phyloP scores from a whole-genome alignment of 2,329 filamentous ascomycete genomes.

The Nemania diffusa region DNA sequence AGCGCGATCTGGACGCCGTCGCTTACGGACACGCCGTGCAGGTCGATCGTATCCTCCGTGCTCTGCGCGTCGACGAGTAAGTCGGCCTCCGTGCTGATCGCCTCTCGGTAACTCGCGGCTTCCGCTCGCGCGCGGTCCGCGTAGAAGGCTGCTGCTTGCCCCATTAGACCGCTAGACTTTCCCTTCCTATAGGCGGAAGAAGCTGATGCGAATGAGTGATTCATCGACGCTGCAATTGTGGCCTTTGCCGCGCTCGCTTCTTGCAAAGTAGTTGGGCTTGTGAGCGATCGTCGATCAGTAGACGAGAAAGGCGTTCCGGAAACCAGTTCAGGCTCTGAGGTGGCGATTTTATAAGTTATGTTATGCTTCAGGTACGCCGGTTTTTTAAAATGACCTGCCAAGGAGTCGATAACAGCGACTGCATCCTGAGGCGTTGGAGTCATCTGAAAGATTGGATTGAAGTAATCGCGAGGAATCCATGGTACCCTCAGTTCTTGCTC shows the following conservation, averaged over 20 bases:
- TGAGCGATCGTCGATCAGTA: background rate
- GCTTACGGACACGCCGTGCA: slow-evolving; percentile 84
- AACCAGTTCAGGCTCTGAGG: slow-evolving; percentile 37
- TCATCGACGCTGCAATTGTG: slow-evolving; percentile 38
- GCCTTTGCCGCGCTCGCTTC: slow-evolving; percentile 34
- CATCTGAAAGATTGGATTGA: slow-evolving; percentile 56
- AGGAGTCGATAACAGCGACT: slow-evolving; percentile 54
- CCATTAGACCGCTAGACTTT: slow-evolving; percentile 77
- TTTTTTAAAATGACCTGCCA: slow-evolving; percentile 57
- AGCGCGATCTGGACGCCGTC: slow-evolving; percentile 84
- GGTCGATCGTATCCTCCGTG: slow-evolving; percentile 69
- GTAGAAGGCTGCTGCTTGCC: slow-evolving; percentile 81
- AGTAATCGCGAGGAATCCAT: slow-evolving; percentile 57
- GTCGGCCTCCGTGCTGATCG: slow-evolving; percentile 76
- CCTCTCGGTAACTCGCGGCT: slow-evolving; percentile 64
- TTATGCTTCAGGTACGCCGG: slow-evolving; percentile 50
- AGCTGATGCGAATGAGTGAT: slow-evolving; percentile 52
- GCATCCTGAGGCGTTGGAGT: slow-evolving; percentile 45
- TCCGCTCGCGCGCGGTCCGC: slow-evolving; percentile 75
- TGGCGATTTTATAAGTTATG: slow-evolving; percentile 45
- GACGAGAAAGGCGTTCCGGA: background rate
- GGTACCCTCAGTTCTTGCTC: slow-evolving; percentile 53
- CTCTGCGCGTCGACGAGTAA: slow-evolving; percentile 75
- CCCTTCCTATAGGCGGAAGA: slow-evolving; percentile 57
- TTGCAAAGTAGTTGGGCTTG: slow-evolving; percentile 29